A percentile compares a stretch with the other conserved stretches of the same genome.
Evolutionary conservation across 768 basidiomycete genomes (phyloP).

Genomic region (Pisolithus albus): DNA sequence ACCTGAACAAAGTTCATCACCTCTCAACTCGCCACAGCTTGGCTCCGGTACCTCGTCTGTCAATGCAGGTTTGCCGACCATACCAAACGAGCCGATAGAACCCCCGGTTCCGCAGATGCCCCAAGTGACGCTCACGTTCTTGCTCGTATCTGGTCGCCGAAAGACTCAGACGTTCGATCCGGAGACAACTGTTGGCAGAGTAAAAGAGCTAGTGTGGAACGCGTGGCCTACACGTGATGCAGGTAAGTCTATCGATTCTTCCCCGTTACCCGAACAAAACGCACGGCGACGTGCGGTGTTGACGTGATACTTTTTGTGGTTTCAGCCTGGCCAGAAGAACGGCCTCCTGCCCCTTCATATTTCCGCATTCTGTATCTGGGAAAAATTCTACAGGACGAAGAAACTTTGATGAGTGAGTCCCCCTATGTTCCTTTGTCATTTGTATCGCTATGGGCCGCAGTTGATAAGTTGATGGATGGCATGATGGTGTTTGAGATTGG

Average conservation of each 20-base stretch:
- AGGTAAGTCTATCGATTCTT: slow-evolving; percentile 36
- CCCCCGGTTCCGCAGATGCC: slow-evolving; percentile 48
- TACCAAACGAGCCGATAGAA: slow-evolving; percentile 2
- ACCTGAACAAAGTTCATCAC: slow-evolving; percentile 17
- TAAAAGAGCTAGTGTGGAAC: slow-evolving; percentile 82
- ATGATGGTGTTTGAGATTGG: slow-evolving; percentile 3
- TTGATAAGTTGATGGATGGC: not conserved
- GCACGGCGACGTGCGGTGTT: not conserved
- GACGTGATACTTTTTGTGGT: slow-evolving; percentile 8
- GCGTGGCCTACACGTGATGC: slow-evolving; percentile 52
- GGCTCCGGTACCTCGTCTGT: not conserved
- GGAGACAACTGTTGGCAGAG: slow-evolving; percentile 64
- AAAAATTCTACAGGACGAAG: slow-evolving; percentile 79
- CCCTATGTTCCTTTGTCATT: not conserved
- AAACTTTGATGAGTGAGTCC: slow-evolving; percentile 58
- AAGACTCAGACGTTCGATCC: slow-evolving; percentile 72
- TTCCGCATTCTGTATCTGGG: slow-evolving; percentile 71
- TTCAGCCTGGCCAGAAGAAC: slow-evolving; percentile 71
- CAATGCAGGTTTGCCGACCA: slow-evolving; percentile 3
- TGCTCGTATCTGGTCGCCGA: slow-evolving; percentile 62
- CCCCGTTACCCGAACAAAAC: not conserved
- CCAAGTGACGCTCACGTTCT: slow-evolving; percentile 61
- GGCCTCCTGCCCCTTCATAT: slow-evolving; percentile 71
- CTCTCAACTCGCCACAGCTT: slow-evolving; percentile 6
- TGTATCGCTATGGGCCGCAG: too few relatives aligned